Evolutionary conservation across 2,329 filamentous ascomycete genomes (phyloP).

Genomic region (Didymella arachidicola): DNA sequence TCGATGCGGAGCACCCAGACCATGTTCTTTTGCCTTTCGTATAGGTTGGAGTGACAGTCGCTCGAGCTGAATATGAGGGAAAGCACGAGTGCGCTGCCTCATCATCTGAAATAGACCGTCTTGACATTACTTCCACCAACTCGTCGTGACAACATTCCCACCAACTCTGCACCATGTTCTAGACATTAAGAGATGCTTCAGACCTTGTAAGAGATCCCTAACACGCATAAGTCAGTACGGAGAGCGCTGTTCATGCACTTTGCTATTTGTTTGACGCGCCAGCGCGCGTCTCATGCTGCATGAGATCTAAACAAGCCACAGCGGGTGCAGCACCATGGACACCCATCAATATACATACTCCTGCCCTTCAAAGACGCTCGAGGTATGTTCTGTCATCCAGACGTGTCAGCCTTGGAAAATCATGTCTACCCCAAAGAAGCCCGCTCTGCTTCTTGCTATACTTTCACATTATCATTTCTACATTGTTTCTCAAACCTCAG

Average conservation of each 20-base stretch:
- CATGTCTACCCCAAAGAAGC: too few species aligned
- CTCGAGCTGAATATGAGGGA: not conserved
- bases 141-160: not conserved
- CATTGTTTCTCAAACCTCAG: too few species aligned
- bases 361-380: not conserved
- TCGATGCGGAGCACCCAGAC: conserved; percentile 50
- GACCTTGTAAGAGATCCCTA: not conserved
- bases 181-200: not conserved
- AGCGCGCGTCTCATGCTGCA: not conserved
- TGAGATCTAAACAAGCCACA: not conserved
- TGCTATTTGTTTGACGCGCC: not conserved
- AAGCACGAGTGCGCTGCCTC: not conserved
- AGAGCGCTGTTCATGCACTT: not conserved
- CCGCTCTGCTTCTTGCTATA: too few species aligned
- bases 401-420: not conserved
- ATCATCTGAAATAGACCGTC: not conserved
- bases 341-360: not conserved
- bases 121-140: not conserved
- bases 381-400: not conserved
- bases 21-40: conserved; percentile 49
- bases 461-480: too few species aligned
- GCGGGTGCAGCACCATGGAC: not conserved
- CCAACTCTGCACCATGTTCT: not conserved
- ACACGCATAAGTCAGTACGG: not conserved
- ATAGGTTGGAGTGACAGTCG: not conserved